phyloP scores from a whole-genome alignment of 2,329 filamentous ascomycete genomes.

The Dichotomopilus funicola region DNA sequence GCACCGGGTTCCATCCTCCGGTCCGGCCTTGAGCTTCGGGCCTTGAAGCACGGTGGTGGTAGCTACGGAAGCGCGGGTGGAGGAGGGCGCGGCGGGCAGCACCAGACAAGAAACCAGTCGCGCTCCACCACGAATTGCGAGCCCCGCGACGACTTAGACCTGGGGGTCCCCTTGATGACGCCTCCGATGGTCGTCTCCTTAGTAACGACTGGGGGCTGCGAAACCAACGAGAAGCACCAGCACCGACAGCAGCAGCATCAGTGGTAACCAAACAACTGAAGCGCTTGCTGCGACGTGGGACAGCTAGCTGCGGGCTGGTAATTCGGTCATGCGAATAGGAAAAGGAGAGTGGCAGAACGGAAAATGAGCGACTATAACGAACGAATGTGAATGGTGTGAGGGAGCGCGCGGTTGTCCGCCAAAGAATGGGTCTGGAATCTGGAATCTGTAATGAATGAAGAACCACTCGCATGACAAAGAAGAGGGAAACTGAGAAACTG shows the following conservation, averaged over 20 bases:
- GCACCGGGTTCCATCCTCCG: slow-evolving; percentile 20
- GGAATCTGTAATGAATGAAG: slow-evolving; percentile 10
- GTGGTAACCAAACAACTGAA: not conserved
- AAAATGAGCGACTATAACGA: slow-evolving; percentile 14
- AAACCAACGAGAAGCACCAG: slow-evolving; percentile 2
- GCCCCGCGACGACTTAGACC: slow-evolving; percentile 15
- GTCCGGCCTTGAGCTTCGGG: slow-evolving; percentile 3
- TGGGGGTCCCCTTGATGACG: slow-evolving; percentile 12
- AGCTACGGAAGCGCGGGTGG: not conserved
- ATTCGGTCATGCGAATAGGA: slow-evolving; percentile 15
- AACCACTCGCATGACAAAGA: slow-evolving; percentile 12
- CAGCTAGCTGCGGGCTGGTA: slow-evolving; percentile 10
- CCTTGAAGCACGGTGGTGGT: not conserved
- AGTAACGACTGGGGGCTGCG: not conserved
- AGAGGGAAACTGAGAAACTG: slow-evolving; percentile 9
- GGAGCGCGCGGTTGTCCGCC: not conserved
- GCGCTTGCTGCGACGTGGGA: slow-evolving; percentile 13
- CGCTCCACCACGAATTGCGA: slow-evolving; percentile 10
- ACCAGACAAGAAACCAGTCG: not conserved
- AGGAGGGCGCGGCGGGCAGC: not conserved
- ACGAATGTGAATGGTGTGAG: slow-evolving; percentile 8
- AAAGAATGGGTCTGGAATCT: not conserved
- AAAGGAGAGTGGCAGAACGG: not conserved
- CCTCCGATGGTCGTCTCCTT: not conserved
- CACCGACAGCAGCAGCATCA: not conserved